Conservation (phyloP, 2,329 filamentous ascomycete species). For the Thelonectria discophora region DNA sequence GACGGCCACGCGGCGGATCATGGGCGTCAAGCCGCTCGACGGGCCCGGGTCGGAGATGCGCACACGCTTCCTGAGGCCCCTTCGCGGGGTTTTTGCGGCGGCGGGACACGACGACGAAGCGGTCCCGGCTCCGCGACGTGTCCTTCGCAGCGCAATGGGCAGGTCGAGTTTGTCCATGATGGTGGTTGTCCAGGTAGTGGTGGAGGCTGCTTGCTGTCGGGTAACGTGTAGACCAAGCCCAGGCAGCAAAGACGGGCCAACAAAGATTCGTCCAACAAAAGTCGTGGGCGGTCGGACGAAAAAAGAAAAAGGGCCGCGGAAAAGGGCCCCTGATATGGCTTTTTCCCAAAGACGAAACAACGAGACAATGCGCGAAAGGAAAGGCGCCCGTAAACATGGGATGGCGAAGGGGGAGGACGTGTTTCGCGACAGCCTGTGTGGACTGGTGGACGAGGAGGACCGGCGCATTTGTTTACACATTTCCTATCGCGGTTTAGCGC, state of each 20-base stretch:
- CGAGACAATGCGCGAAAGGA: constrained; percentile 8
- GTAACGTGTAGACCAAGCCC: constrained; percentile 9
- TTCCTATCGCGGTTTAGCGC: constrained; percentile 52
- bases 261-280: too few species aligned
- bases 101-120: constrained; percentile 42
- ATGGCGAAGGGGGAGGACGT: constrained; percentile 19
- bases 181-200: not conserved
- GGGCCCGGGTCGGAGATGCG: constrained; percentile 68
- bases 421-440: constrained; percentile 21
- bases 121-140: constrained; percentile 55
- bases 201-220: constrained; percentile 3
- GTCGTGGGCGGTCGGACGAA: constrained; percentile 11
- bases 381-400: constrained; percentile 29
- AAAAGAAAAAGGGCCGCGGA: constrained; percentile 18
- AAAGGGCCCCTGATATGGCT: constrained; percentile 5
- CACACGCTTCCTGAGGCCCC: constrained; percentile 56
- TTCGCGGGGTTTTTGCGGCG: constrained; percentile 44
- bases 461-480: constrained; percentile 56
- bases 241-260: constrained; percentile 4
- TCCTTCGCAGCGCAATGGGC: constrained; percentile 65
- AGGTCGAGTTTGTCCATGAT: constrained; percentile 54
- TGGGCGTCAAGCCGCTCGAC: constrained; percentile 65
- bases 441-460: constrained; percentile 19
- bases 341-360: not conserved
- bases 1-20: constrained; percentile 63